Conservation (phyloP, 306 rosid genomes). For the Hippophae rhamnoides region DNA sequence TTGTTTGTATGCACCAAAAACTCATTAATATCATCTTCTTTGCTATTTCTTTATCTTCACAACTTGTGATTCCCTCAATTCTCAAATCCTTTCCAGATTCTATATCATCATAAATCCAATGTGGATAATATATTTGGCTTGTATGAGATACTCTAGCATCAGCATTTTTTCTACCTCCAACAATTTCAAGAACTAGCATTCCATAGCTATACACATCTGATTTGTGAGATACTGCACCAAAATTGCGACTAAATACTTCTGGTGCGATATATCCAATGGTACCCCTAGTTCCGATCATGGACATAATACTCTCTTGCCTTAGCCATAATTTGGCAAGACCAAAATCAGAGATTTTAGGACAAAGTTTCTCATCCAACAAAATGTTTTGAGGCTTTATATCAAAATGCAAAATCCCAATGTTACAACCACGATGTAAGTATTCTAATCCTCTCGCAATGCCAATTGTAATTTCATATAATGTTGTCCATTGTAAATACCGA, state of each 20-base stretch:
- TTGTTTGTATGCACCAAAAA: neutral
- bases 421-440: conserved; percentile 11
- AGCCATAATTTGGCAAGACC: conserved; percentile 27
- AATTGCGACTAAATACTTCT: conserved; percentile 14
- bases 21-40: conserved; percentile 23
- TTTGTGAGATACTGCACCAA: conserved; percentile 25
- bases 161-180: conserved; percentile 26
- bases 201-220: conserved; percentile 36
- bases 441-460: conserved; percentile 9
- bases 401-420: conserved; percentile 8
- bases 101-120: conserved; percentile 20
- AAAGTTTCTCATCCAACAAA: conserved; percentile 16
- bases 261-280: conserved; percentile 30
- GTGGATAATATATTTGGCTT: conserved; percentile 21
- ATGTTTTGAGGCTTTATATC: conserved; percentile 17
- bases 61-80: neutral
- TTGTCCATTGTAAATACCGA: neutral
- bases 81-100: neutral
- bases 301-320: conserved; percentile 24
- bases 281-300: conserved; percentile 23
- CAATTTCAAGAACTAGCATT: conserved; percentile 28
- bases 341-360: conserved; percentile 34
- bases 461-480: neutral
- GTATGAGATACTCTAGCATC: conserved; percentile 4
- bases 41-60: conserved; percentile 21